Percentiles rank a stretch among this genome's conserved stretches.
phyloP scores from a whole-genome alignment of 2,329 filamentous ascomycete genomes.

The Sodiomyces alkalinus region DNA sequence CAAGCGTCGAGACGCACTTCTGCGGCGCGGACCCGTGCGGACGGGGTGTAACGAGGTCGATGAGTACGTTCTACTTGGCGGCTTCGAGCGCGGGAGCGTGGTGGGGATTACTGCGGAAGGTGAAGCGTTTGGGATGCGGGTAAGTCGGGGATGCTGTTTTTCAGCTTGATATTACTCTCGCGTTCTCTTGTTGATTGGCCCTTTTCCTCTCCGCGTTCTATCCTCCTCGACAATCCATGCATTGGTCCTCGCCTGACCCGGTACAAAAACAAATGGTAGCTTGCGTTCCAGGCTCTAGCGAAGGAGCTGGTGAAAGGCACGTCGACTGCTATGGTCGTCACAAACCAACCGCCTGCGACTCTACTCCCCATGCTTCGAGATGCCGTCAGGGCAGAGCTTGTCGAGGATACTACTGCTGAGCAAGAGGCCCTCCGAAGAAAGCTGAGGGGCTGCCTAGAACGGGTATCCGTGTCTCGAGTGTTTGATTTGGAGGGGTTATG shows the following conservation, averaged over 20 bases:
- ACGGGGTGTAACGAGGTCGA: conserved; percentile 36
- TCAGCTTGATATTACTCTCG: conserved; percentile 1
- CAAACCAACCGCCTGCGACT: conserved; percentile 25
- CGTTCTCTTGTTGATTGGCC: no score
- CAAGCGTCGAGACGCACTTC: conserved; percentile 16
- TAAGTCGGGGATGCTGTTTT: conserved; percentile 17
- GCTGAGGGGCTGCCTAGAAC: conserved; percentile 26
- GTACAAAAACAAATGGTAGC: conserved; percentile 14
- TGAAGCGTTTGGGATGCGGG: conserved; percentile 29
- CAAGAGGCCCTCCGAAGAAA: conserved; percentile 8
- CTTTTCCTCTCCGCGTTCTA: no score
- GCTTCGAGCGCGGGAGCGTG: conserved; percentile 33
- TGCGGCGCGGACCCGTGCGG: conserved; percentile 15
- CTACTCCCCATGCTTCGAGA: conserved; percentile 26
- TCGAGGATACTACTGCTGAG: conserved; percentile 5
- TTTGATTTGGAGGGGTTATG: conserved; percentile 44
- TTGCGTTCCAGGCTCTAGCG: conserved; percentile 34
- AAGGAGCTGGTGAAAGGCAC: conserved; percentile 16
- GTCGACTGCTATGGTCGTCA: conserved; percentile 27
- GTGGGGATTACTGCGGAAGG: conserved; percentile 39
- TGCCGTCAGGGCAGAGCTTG: conserved; percentile 21
- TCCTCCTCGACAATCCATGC: no score
- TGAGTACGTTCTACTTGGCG: conserved; percentile 26
- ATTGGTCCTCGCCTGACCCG: no score
- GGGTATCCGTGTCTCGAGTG: conserved; percentile 37